phyloP scores from a whole-genome alignment of 129 eudicot species.

The Chrysanthemum lavandulifolium region DNA sequence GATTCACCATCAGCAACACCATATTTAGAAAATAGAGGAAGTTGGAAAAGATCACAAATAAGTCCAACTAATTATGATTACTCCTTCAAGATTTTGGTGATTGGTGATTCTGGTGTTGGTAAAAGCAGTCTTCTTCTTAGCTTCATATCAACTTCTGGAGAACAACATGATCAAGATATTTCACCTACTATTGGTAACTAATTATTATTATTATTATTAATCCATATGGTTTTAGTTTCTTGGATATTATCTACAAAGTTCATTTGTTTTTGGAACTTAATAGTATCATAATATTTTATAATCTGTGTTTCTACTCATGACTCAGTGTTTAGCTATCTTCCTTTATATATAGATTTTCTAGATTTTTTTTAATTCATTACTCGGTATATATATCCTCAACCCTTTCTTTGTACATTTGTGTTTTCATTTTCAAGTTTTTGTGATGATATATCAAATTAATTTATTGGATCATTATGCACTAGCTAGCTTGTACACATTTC shows the following conservation, averaged over 20 bases:
- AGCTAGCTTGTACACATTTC: too few relatives aligned
- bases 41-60: slow-evolving; percentile 34
- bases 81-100: slow-evolving; percentile 75
- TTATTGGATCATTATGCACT: too few relatives aligned
- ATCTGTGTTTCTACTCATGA: too few relatives aligned
- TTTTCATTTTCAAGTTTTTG: too few relatives aligned
- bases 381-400: too few relatives aligned
- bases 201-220: neutral
- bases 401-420: too few relatives aligned
- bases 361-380: neutral
- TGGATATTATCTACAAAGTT: neutral
- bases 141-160: slow-evolving; percentile 42
- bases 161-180: slow-evolving; percentile 42
- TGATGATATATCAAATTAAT: too few relatives aligned
- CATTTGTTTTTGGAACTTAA: too few relatives aligned
- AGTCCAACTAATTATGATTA: slow-evolving; percentile 64
- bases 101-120: slow-evolving; percentile 90
- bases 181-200: slow-evolving; percentile 76
- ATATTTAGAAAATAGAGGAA: slow-evolving; percentile 23
- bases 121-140: slow-evolving; percentile 83
- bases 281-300: too few relatives aligned
- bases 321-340: too few relatives aligned
- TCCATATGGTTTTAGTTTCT: neutral
- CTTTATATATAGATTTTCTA: neutral
- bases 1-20: slow-evolving; percentile 44